Conservation (phyloP, 225 moss, liverwort and hornwort species). For the Straminergon stramineum region DNA sequence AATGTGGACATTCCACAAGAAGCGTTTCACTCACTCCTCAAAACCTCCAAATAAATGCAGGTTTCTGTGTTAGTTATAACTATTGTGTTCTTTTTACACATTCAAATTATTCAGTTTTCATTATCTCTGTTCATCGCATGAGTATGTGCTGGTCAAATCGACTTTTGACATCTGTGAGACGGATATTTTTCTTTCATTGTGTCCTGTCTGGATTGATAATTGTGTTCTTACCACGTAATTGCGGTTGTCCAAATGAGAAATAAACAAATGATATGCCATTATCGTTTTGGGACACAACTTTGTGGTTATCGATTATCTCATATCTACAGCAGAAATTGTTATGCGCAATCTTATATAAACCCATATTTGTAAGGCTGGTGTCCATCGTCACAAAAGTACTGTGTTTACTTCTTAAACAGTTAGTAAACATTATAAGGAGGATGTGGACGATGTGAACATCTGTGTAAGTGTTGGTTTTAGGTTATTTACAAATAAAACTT, state of each 20-base stretch:
- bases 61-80: not conserved
- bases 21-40: slow-evolving; percentile 77
- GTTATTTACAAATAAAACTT: not conserved
- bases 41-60: slow-evolving; percentile 22
- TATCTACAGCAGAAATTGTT: not conserved
- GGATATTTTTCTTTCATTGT: not conserved
- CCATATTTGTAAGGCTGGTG: not conserved
- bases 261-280: not conserved
- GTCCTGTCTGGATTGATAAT: not conserved
- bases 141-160: not conserved
- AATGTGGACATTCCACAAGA: slow-evolving; percentile 95
- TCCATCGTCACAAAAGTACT: not conserved
- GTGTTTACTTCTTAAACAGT: too few species aligned
- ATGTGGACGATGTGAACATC: not conserved
- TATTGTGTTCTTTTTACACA: not conserved
- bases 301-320: not conserved
- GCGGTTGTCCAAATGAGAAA: not conserved
- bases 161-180: not conserved
- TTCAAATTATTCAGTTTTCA: not conserved
- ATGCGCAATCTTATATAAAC: not conserved
- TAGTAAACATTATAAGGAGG: not conserved
- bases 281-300: not conserved
- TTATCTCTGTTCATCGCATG: not conserved
- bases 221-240: not conserved
- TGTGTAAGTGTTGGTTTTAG: not conserved